Evolutionary conservation across 1,139 yeast species (phyloP), one percentile per base, ranked within the genome.

Genomic region (Meyerozyma smithsonii): DNA sequence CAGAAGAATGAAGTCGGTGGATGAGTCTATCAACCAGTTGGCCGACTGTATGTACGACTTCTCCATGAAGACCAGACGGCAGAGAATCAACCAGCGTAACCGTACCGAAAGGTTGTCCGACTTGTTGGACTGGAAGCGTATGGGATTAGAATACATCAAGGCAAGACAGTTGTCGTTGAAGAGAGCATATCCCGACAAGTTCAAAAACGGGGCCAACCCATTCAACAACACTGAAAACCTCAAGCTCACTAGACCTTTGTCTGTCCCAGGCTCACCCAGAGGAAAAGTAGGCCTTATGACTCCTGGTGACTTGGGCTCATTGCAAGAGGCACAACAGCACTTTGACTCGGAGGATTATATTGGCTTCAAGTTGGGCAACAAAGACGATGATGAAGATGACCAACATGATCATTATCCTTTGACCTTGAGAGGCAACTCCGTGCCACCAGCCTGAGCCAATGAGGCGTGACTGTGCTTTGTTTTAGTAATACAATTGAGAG

Each of bases 231-330:
- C 63, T 34, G 59, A 63, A 41, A 72, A 76, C 57, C 64, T 82
- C 57, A 92, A 90, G 65, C 78, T 92, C 47, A 83, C 96, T 12
- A 77, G 96, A 54, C 97, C 97, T 11, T 72, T 92, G 51, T 84
- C 95, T 44, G 97, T 88, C 12, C 98, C 97, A 3, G 97, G 97
- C 1, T 89, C 97, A 12, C 98, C 98, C 42, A 69, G 88, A 47
- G 59, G 68, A 28, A 68, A 64, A 48, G 53, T 75, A 37, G 83
- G 87, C 14, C 64, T 79, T 50, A 89, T 88, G 95, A 92, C 98
- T 1, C 98, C 98, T 0, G 98, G 98, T 37, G 97, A 92, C 61
- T 75, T 92, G 50, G 98, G 97, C n/a, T 83, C 96, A 10, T 71
- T 92, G 53, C 97, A 88, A 62, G 98, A 92, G 60, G 88, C 88